Conservation (phyloP, 2,329 filamentous ascomycete genomes). For the Emericellopsis atlantica region DNA sequence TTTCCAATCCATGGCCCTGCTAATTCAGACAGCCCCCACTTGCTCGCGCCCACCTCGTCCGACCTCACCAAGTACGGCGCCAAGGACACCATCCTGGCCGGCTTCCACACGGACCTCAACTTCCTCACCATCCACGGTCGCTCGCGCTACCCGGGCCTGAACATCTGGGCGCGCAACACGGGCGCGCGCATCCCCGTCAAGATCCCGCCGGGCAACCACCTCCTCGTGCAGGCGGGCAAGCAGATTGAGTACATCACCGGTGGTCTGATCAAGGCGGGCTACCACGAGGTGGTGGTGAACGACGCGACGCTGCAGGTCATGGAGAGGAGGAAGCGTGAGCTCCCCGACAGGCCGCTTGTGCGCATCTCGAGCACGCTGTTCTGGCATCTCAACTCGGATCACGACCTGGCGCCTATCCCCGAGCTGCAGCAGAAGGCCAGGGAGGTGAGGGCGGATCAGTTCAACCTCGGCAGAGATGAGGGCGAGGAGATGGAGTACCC, state of each 20-base stretch:
- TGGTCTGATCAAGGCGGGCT: constrained; percentile 48
- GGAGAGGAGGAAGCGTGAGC: constrained; percentile 22
- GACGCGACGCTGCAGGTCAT: constrained; percentile 35
- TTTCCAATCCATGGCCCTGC: neutral
- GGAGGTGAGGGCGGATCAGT: constrained; percentile 31
- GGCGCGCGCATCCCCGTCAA: constrained; percentile 44
- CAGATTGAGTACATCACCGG: constrained; percentile 50
- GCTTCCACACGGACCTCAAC: constrained; percentile 53
- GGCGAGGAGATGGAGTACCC: constrained; percentile 34
- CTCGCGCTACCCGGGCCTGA: constrained; percentile 46
- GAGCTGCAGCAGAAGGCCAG: constrained; percentile 30
- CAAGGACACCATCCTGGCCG: constrained; percentile 46
- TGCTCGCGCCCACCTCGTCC: constrained; percentile 47
- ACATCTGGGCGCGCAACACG: constrained; percentile 53
- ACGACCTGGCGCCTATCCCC: constrained; percentile 38
- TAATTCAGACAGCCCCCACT: constrained; percentile 36
- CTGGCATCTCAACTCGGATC: constrained; percentile 46
- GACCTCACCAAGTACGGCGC: constrained; percentile 40
- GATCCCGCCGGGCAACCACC: constrained; percentile 43
- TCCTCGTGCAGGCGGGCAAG: constrained; percentile 50
- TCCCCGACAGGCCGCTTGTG: constrained; percentile 36
- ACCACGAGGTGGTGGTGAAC: constrained; percentile 49
- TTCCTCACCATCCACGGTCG: constrained; percentile 53
- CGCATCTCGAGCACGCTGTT: constrained; percentile 50
- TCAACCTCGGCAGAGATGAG: constrained; percentile 37